A percentile compares a stretch with the other conserved stretches of the same genome.
Conservation (phyloP, 495 filamentous ascomycete species). For the Penicillium cataractarum region DNA sequence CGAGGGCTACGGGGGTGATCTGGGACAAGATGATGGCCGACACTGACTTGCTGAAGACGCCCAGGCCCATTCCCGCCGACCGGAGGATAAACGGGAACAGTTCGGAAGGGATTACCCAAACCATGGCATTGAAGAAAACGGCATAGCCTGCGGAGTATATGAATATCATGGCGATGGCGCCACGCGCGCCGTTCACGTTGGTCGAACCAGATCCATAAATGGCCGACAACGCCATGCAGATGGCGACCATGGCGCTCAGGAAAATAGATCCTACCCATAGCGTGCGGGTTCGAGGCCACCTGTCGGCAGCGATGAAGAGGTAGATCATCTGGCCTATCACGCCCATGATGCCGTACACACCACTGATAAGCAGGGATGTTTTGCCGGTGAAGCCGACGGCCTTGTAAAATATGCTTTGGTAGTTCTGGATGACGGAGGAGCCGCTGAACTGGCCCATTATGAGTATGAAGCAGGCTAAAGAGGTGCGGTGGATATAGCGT, state of each 20-base stretch:
- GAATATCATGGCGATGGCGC: conserved; percentile 29
- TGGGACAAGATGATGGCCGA: conserved; percentile 41
- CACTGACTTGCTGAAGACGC: conserved; percentile 23
- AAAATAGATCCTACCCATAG: conserved; percentile 25
- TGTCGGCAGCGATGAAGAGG: conserved; percentile 24
- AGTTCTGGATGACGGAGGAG: conserved; percentile 26
- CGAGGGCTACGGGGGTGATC: conserved; percentile 42
- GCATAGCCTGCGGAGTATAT: conserved; percentile 28
- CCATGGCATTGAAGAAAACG: conserved; percentile 35
- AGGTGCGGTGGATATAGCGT: no score
- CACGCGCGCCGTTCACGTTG: conserved; percentile 19
- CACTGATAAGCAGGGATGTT: conserved; percentile 25
- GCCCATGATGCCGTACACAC: conserved; percentile 28
- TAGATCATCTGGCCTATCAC: conserved; percentile 25
- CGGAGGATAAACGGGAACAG: conserved; percentile 25
- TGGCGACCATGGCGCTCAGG: conserved; percentile 24
- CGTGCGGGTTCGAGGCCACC: conserved; percentile 24
- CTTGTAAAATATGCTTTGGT: conserved; percentile 23
- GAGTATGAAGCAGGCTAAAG: conserved; percentile 25
- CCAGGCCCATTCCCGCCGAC: conserved; percentile 24
- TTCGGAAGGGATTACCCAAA: conserved; percentile 28
- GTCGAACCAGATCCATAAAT: conserved; percentile 13
- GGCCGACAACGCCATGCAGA: conserved; percentile 26
- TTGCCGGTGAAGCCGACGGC: conserved; percentile 26
- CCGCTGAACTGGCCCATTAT: conserved; percentile 29